These are phyloP conservation scores for Rhodotorula paludigena DNA, from an alignment of 768 basidiomycete genomes.

Conservation along the genomic window DNA sequence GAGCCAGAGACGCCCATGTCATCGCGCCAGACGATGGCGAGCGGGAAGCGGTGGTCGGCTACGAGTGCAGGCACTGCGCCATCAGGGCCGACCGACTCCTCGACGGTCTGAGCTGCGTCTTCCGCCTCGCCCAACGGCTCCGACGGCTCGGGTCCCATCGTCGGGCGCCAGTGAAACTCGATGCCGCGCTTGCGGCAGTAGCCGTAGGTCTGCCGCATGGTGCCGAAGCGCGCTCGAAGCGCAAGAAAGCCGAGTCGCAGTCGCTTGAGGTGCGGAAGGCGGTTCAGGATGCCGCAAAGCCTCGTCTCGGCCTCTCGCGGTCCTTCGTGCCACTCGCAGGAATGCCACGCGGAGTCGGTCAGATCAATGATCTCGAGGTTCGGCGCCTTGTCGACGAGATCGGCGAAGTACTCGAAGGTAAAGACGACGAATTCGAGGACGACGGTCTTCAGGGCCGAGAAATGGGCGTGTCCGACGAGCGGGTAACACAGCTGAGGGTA, in stretches of 20 bases:
- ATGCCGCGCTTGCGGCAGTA: not conserved
- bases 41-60: too few species aligned
- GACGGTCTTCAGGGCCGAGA: not conserved
- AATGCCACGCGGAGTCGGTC: not conserved
- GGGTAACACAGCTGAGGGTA: too few species aligned
- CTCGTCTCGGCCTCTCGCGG: not conserved
- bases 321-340: not conserved
- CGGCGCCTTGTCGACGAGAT: not conserved
- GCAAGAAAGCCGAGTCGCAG: not conserved
- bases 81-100: too few species aligned
- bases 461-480: too few species aligned
- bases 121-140: too few species aligned
- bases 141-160: not conserved
- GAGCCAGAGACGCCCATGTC: too few species aligned
- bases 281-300: not conserved
- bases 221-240: not conserved
- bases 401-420: not conserved
- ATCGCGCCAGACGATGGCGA: too few species aligned
- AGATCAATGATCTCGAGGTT: not conserved
- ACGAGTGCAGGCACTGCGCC: too few species aligned
- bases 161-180: not conserved
- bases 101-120: too few species aligned
- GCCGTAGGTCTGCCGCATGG: not conserved
- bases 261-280: not conserved
- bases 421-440: not conserved